A percentile compares a stretch with the other conserved stretches of the same genome.
Conservation (phyloP, 345 rosid species). For the Populus pruinosa region DNA sequence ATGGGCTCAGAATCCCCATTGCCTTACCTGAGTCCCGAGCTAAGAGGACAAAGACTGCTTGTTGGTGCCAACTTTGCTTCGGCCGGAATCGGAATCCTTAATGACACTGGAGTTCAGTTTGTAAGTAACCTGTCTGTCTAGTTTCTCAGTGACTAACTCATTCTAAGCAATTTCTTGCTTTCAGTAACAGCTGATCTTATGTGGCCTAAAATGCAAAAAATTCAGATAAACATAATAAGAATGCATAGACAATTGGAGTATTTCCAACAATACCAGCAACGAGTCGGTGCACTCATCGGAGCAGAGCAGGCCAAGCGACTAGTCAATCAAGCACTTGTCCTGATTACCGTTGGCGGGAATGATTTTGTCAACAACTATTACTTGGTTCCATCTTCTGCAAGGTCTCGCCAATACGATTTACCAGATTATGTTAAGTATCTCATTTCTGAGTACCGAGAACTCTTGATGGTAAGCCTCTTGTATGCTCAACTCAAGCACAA, state of each 20-base stretch:
- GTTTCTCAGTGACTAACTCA: background rate
- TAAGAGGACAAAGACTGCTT: constrained; percentile 49
- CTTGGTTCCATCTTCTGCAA: constrained; percentile 44
- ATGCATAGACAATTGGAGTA: constrained; percentile 57
- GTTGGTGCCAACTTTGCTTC: constrained; percentile 91
- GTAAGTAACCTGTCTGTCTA: constrained; percentile 26
- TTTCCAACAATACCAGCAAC: constrained; percentile 56
- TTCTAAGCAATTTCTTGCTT: no score
- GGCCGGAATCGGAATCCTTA: constrained; percentile 75
- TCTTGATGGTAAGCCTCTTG: constrained; percentile 29
- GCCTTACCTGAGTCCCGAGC: constrained; percentile 72
- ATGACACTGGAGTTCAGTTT: constrained; percentile 67
- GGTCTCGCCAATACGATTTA: constrained; percentile 47
- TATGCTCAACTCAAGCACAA: background rate
- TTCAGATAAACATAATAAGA: constrained; percentile 62
- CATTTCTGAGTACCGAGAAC: constrained; percentile 43
- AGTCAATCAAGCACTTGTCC: constrained; percentile 46
- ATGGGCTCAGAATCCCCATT: constrained; percentile 55
- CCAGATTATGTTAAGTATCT: constrained; percentile 41
- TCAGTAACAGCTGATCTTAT: background rate
- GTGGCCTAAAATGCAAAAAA: background rate
- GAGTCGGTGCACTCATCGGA: constrained; percentile 51
- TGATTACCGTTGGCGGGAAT: constrained; percentile 59
- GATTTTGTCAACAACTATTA: constrained; percentile 68
- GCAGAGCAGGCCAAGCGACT: constrained; percentile 35